phyloP scores from a whole-genome alignment of 176 grass and related monocot genomes.

The Guadua angustifolia region DNA sequence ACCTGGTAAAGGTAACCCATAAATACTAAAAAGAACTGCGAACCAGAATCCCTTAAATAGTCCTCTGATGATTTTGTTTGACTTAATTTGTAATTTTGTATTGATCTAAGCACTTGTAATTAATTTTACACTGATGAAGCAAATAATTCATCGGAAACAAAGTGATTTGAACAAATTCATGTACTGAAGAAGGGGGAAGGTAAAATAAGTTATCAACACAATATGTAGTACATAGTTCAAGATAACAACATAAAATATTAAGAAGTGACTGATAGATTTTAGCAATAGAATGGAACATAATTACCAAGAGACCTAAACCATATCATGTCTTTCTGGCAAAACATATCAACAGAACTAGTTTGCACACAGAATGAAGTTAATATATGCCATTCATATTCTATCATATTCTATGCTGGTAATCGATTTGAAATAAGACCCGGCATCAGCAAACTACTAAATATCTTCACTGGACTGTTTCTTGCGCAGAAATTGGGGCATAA shows the following conservation, averaged over 20 bases:
- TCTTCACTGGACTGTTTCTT: conserved; percentile 1
- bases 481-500: conserved; percentile 9
- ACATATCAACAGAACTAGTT: not conserved
- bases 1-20: not conserved
- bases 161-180: not conserved
- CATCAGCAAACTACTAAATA: conserved; percentile 5
- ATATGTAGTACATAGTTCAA: conserved; percentile 9
- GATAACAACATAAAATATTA: conserved; percentile 9
- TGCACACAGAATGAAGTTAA: not conserved
- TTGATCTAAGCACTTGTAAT: not conserved
- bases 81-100: not conserved
- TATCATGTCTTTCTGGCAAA: not conserved
- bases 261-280: not conserved
- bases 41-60: not conserved
- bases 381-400: not conserved
- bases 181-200: not conserved
- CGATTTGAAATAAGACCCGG: conserved; percentile 21
- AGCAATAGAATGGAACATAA: not conserved
- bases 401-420: not conserved
- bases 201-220: not conserved
- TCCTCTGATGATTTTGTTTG: not conserved
- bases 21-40: not conserved
- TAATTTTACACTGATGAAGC: conserved; percentile 10
- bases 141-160: conserved; percentile 10
- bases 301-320: conserved; percentile 2